Evolutionary conservation across 2,329 filamentous ascomycete species (phyloP), one percentile per base, ranked within the genome.

Genomic region (Chaetomium strumarium): DNA sequence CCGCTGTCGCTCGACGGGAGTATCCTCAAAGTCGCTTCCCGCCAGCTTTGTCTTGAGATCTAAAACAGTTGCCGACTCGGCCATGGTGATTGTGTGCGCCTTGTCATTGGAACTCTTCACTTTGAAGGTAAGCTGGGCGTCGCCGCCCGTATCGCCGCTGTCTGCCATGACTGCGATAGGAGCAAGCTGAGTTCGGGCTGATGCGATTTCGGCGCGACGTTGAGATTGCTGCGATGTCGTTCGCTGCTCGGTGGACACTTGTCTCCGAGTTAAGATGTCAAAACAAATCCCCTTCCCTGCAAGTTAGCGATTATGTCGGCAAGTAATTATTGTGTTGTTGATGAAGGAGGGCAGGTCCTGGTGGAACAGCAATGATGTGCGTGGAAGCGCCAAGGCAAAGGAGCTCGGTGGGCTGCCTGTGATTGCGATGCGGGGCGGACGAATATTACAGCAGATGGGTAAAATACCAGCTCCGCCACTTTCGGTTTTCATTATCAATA

Each of bases 61-160:
- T 52, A 81, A 77, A 40, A 97, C 86, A 8, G 86, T 87, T 45
- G 86, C 88, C 34, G 82, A 80, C 60, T 86, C 79, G 53, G 86
- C 72, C 66, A 97, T 84, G 52, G 90, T 95, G 67, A 99, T 76
- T 48, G 81, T 84, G 67, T 90, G 91, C 70, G 87, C 90, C 68
- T 81, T 84, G 67, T 96, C 91, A 63, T 85, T 86, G n/a, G 90
- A 91, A n/a, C 89, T 88, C 77, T 97, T 99, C 72, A 99, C 85
- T 74, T 90, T 93, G 81, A 99, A 97, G 69, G 88, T 95, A 73
- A 99, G 75, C 64, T 91, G 84, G 64, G 84, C 74, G 66, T 91
- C 88, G 63, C 82, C 78, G 64, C 74, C 67, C 60, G 76, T 69
- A 55, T 80, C 77, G 62, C 74, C 69, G 66, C 79, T 80, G 69